Percentiles rank a stretch among this genome's conserved stretches.
Conservation (phyloP, 2,329 filamentous ascomycete species). For the Leptographium galeiforme region DNA sequence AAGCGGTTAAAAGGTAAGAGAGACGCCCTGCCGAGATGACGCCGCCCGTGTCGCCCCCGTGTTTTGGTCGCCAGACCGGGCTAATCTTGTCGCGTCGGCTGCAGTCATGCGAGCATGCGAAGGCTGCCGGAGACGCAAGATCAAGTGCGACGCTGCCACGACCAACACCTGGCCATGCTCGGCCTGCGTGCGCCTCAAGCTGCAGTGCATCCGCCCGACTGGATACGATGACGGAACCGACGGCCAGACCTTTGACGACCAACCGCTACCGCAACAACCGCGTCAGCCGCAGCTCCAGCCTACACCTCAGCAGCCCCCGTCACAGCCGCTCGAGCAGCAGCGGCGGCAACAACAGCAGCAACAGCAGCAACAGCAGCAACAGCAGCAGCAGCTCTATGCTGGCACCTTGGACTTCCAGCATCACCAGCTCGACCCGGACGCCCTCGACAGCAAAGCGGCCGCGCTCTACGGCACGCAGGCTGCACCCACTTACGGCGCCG, state of each 20-base stretch:
- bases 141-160: slow-evolving; percentile 94
- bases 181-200: slow-evolving; percentile 79
- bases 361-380: no score
- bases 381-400: slow-evolving; percentile 28
- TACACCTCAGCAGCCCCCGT: slow-evolving; percentile 19
- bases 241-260: slow-evolving; percentile 35
- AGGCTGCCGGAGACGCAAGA: slow-evolving; percentile 87
- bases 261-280: slow-evolving; percentile 28
- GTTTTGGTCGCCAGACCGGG: background rate
- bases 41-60: background rate
- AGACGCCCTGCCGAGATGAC: background rate
- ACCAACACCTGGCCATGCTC: slow-evolving; percentile 97
- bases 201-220: slow-evolving; percentile 83
- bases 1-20: slow-evolving; percentile 81
- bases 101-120: slow-evolving; percentile 97
- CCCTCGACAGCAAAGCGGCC: slow-evolving; percentile 20
- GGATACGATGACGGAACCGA: slow-evolving; percentile 54
- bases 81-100: background rate
- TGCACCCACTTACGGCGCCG: slow-evolving; percentile 25
- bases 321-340: slow-evolving; percentile 17
- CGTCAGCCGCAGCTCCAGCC: slow-evolving; percentile 25
- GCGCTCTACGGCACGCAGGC: slow-evolving; percentile 35
- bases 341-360: slow-evolving; percentile 32
- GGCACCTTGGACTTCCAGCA: slow-evolving; percentile 14
- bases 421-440: slow-evolving; percentile 4